A percentile compares a stretch with the other conserved stretches of the same genome.
Evolutionary conservation across 2,329 filamentous ascomycete species (phyloP).

Genomic region (Cryphonectria japonica): DNA sequence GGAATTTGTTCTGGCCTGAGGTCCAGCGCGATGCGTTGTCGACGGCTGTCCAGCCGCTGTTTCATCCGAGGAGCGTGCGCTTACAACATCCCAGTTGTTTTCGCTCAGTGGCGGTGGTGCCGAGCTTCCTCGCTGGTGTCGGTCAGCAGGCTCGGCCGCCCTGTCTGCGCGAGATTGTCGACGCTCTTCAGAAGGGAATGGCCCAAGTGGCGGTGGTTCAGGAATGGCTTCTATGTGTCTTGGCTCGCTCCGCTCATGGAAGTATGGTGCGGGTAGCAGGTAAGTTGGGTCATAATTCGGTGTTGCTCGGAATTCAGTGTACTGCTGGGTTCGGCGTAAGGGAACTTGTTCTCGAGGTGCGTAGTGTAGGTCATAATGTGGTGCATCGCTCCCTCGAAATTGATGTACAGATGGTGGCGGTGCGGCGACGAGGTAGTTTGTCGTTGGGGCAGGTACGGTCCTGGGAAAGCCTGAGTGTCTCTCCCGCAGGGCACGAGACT

Average conservation of each 20-base stretch:
- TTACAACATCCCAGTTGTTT: constrained; percentile 50
- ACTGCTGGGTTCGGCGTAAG: neutral
- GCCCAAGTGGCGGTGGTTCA: constrained; percentile 14
- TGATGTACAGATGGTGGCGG: constrained; percentile 25
- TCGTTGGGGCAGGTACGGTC: constrained; percentile 49
- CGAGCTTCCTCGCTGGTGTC: constrained; percentile 51
- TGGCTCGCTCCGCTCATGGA: constrained; percentile 26
- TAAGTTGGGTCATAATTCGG: constrained; percentile 29
- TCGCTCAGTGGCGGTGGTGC: constrained; percentile 53
- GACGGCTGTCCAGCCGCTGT: constrained; percentile 35
- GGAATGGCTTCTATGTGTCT: constrained; percentile 30
- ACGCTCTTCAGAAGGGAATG: constrained; percentile 28
- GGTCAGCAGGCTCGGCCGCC: constrained; percentile 14
- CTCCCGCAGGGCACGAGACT: constrained; percentile 50
- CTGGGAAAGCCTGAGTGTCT: constrained; percentile 48
- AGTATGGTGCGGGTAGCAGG: constrained; percentile 21
- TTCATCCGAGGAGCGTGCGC: constrained; percentile 37
- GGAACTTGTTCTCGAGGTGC: constrained; percentile 29
- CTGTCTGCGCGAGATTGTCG: constrained; percentile 33
- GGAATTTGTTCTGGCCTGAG: constrained; percentile 25
- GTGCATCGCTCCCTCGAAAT: constrained; percentile 22
- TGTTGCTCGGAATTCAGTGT: constrained; percentile 24
- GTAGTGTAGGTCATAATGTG: constrained; percentile 24
- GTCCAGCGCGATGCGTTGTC: constrained; percentile 29
- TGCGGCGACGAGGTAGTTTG: constrained; percentile 45